A percentile compares a stretch with the other conserved stretches of the same genome.
Conservation (phyloP, 192 early-diverging fungal genomes). For the Backusella luteola region DNA sequence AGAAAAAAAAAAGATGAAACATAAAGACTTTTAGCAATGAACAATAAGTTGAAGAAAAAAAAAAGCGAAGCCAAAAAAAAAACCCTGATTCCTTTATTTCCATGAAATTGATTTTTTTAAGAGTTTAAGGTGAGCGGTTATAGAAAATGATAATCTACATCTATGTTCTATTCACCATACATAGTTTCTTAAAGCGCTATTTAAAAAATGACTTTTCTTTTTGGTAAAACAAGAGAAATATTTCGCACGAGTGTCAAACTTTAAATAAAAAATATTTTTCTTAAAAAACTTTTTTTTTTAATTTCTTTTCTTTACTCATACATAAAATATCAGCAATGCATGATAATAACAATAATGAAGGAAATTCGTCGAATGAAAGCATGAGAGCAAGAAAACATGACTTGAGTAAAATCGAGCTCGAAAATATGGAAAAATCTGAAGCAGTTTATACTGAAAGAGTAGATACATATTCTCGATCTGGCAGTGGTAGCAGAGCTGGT, state of each 20-base stretch:
- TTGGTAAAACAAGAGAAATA: neutral
- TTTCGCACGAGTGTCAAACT: neutral
- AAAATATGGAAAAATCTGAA: neutral
- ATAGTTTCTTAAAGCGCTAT: neutral
- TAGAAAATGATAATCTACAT: constrained; percentile 8
- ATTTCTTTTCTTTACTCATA: neutral
- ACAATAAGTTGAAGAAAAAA: neutral
- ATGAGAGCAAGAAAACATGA: neutral
- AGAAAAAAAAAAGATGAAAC: neutral
- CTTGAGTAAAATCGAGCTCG: neutral
- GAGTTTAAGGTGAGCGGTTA: neutral
- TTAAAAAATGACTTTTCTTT: neutral
- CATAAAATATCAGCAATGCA: neutral
- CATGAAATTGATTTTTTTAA: neutral
- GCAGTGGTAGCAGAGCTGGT: neutral
- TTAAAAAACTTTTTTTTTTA: neutral
- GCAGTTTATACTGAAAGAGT: neutral
- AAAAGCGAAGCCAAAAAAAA: neutral
- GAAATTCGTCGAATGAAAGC: neutral
- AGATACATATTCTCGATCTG: neutral
- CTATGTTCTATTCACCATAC: neutral
- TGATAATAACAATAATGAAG: neutral
- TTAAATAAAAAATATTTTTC: neutral
- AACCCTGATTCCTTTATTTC: neutral
- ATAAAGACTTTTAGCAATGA: neutral